Base-by-base conservation (phyloP, 2,329 filamentous ascomycete species). In the Stenocarpella maydis region DNA sequence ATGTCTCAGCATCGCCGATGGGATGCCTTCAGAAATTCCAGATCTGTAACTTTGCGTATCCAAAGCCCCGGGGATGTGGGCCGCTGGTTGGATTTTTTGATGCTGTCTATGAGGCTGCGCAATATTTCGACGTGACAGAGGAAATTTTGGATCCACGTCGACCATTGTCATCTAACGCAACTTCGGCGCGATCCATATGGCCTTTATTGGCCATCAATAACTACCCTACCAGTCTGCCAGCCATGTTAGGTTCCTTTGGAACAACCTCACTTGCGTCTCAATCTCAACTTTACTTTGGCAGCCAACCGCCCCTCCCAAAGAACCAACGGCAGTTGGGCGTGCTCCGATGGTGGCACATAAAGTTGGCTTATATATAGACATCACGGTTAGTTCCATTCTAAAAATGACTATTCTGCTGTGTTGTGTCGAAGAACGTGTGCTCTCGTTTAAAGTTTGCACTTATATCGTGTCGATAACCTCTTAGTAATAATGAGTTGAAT, bases 281-380 rank as follows among this genome's bases (percentile, higher is more conserved):
- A 19, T 47, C 26, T 10, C 3, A 0, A 0, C 10, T 47, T 24
- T 61, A 9, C 17, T 0, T 0, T 7, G 55, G 55, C 1, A 14
- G 21, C 17, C 31, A 47, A 52, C 14, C 14, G 2, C 26, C 65
- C 1, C 41, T 72, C 3, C 70, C 71, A 9, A 43, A 68, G 3
- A 68, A 71, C 24, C 73, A 73, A 54, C 73, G 73, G 73, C 70
- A 72, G 37, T 14, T 66, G 2, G 73, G 73, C 4, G 73, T 74
- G 1, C n/a, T 69, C 26, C 61, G 68, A 43, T 74, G 72, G 73
- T 60, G 60, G 31, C 21, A 50, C 8, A 67, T 67, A 0, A 47
- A 24, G 24, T 26, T 71, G 49, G 63, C 73, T 9, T 3, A 4
- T 6, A 15, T 60, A 1, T 72, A 74, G 55, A 7, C 41, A 37